Evolutionary conservation across 1,139 yeast genomes (phyloP), one percentile per base, ranked within the genome.

Genomic region (Sugiyamaella novakii): DNA sequence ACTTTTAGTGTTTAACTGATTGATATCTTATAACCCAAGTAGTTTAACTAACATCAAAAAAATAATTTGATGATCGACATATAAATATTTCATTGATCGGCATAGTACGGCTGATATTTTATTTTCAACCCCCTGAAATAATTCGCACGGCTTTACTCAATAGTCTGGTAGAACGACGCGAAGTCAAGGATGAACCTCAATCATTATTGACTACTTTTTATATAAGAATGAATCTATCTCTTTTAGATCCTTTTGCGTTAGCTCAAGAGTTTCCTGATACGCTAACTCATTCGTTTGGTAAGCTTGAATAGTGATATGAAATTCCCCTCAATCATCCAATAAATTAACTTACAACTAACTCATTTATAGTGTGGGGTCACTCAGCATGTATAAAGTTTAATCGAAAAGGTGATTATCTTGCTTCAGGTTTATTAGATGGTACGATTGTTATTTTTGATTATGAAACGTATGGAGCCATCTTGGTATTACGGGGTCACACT

Each of bases 221-320:
- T n/a, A n/a, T n/a, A n/a, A n/a, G n/a, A 29, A 85, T 87, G 95
- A 91, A 91, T 67, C 75, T 88, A 45, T 77, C 95, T n/a, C 74
- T 91, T 18, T 81, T 87, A 58, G 98, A 91, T 67, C 98, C 98
- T 2, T 88, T 89, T 66, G 83, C 95, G 4, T 89, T 91, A 31
- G 84, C 95, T 11, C 91, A 88, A 62, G 98, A 91, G 64, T 91
- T 81, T 61, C 98, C 98, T 0, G 96, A 91, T 57, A 77, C 85
- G 1, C 76, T 88, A 21, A 78, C 86, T 1, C 80, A 80, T 53
- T 81, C 91, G 0, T 70, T 88, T 43, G 64, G 66, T 64, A 54
- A 38, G 66, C 52, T 21, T 11, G 2, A 12, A n/a, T n/a, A n/a
- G n/a, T 15, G 21, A n/a, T 22, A 7, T 24, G 22, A n/a, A n/a